Conservation (phyloP, 768 basidiomycete species). For the Lanmaoa rubissima region DNA sequence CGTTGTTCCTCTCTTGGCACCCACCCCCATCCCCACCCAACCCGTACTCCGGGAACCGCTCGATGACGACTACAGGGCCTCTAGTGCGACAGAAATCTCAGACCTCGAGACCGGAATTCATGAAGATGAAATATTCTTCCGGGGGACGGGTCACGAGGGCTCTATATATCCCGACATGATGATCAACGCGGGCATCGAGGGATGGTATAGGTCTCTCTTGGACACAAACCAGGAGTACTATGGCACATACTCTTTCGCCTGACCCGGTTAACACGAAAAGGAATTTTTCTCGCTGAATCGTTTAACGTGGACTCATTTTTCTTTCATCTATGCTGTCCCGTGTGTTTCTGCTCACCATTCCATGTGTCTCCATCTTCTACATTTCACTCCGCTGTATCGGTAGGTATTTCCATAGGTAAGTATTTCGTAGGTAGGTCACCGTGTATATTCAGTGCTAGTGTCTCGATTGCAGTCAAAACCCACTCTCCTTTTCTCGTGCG, state of each 20-base stretch:
- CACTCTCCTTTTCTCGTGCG: no score
- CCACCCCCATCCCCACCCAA: no score
- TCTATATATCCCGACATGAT: constrained; percentile 15
- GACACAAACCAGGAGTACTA: background rate
- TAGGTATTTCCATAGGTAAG: background rate
- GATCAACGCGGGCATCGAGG: constrained; percentile 1
- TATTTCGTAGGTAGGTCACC: no score
- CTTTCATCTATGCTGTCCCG: background rate
- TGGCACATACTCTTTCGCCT: background rate
- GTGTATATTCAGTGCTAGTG: no score
- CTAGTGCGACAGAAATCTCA: background rate
- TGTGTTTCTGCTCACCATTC: no score
- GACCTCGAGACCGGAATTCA: background rate
- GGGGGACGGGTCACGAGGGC: constrained; percentile 3
- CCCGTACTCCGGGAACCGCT: background rate
- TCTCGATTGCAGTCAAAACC: no score
- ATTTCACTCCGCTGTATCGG: background rate
- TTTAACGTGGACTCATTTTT: no score
- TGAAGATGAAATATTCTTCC: constrained; percentile 3
- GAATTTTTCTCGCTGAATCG: background rate
- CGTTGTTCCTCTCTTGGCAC: background rate
- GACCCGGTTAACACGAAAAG: background rate
- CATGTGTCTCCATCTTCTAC: no score
- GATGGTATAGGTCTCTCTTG: constrained; percentile 3
- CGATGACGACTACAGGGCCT: background rate